Evolutionary conservation across 495 filamentous ascomycete species (phyloP).

Genomic region (Parathielavia hyrcaniae): DNA sequence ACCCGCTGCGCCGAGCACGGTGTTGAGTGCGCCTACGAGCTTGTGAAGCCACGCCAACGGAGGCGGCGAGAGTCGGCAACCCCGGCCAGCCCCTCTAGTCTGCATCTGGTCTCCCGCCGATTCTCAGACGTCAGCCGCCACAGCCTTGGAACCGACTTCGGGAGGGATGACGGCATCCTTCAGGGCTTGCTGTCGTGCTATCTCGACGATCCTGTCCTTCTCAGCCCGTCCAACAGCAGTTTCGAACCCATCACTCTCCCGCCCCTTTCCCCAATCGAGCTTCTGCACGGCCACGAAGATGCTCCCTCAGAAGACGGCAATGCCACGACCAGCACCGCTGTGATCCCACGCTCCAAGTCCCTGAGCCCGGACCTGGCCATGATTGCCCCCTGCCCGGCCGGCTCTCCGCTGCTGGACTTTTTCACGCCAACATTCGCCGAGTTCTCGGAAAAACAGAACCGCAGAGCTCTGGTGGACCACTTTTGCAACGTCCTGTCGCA

Average conservation of each 20-base stretch:
- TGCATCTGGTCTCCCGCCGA: constrained; percentile 11
- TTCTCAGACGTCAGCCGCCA: constrained; percentile 22
- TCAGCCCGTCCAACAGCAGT: constrained; percentile 28
- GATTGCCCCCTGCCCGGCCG: constrained; percentile 45
- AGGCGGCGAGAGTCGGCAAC: constrained; percentile 37
- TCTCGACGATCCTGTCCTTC: constrained; percentile 20
- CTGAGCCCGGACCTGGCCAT: constrained; percentile 35
- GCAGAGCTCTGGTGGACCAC: constrained; percentile 53
- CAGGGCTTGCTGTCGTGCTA: constrained; percentile 16
- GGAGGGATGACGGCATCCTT: neutral
- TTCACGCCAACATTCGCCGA: constrained; percentile 48
- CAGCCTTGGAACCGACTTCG: constrained; percentile 11
- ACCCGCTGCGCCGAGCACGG: constrained; percentile 51
- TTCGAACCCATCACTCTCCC: constrained; percentile 14
- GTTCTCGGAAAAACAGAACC: constrained; percentile 49
- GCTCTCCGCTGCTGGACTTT: constrained; percentile 47
- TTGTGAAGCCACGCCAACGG: constrained; percentile 52
- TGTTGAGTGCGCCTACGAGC: constrained; percentile 51
- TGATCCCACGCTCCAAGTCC: constrained; percentile 27
- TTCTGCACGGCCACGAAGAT: constrained; percentile 18
- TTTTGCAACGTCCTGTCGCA: constrained; percentile 59
- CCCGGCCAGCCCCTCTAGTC: constrained; percentile 4
- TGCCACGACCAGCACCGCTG: constrained; percentile 4
- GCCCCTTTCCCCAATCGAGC: constrained; percentile 1
- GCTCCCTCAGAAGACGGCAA: constrained; percentile 4